Conservation (phyloP, 2,329 filamentous ascomycete species). For the Magnaporthales sp. region DNA sequence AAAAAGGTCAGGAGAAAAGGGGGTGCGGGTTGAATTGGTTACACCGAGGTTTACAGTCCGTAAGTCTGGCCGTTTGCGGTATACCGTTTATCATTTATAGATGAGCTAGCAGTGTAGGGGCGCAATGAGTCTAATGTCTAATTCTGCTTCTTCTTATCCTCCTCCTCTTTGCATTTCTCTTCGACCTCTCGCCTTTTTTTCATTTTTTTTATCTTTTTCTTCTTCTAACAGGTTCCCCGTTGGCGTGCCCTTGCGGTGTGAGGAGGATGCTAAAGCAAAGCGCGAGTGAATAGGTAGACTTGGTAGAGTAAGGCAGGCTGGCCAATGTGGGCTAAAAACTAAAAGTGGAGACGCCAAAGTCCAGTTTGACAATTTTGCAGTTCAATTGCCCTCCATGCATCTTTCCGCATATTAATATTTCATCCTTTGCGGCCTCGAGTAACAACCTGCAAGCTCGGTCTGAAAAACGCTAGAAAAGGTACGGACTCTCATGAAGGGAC, state of each 20-base stretch:
- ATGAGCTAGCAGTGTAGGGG: neutral
- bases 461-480: neutral
- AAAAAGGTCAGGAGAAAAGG: neutral
- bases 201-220: slow-evolving; percentile 3
- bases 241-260: neutral
- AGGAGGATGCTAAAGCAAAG: too few relatives aligned
- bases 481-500: neutral
- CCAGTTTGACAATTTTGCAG: neutral
- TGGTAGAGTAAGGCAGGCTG: neutral
- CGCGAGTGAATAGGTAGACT: neutral
- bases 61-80: neutral
- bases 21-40: neutral
- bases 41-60: neutral
- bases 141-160: too few relatives aligned
- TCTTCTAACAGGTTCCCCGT: neutral
- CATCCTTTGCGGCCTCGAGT: neutral
- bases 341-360: neutral
- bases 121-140: neutral
- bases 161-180: neutral
- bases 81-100: neutral
- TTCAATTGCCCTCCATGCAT: neutral
- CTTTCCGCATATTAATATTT: neutral
- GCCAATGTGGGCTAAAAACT: neutral
- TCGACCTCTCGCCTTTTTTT: too few relatives aligned
- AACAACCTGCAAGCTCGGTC: neutral